Percentiles rank a stretch among this genome's conserved stretches.
phyloP scores from a whole-genome alignment of 1,284 basidiomycete genomes.

The Austroboletus rostrupii region DNA sequence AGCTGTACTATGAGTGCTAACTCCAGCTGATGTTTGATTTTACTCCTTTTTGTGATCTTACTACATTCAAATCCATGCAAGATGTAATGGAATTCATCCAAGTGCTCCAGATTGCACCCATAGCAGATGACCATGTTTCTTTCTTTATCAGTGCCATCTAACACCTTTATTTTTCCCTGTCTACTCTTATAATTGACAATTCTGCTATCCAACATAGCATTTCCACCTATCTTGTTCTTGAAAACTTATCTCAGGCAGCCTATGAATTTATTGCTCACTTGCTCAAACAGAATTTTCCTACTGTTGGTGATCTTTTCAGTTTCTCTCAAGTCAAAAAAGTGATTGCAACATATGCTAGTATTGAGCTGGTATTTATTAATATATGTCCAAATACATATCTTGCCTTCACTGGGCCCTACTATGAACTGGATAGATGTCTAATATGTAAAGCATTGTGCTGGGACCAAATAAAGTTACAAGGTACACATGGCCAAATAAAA shows the following conservation, averaged over 20 bases:
- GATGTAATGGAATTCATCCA: too few species aligned
- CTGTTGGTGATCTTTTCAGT: background rate
- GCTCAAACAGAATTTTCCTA: background rate
- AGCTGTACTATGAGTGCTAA: too few species aligned
- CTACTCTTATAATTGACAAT: constrained; percentile 1
- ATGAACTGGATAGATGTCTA: background rate
- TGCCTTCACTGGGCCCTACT: constrained; percentile 1
- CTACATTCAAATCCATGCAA: too few species aligned
- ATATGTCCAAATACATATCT: constrained; percentile 11
- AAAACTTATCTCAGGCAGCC: constrained; percentile 2
- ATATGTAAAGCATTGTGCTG: background rate
- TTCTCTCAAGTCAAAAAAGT: constrained; percentile 7
- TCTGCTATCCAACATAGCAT: background rate
- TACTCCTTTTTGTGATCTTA: too few species aligned
- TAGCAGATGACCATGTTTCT: too few species aligned
- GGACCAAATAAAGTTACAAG: background rate
- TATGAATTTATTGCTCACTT: constrained; percentile 2
- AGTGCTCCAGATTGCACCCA: too few species aligned
- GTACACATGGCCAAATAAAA: background rate
- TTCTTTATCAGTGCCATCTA: too few species aligned
- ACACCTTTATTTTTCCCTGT: background rate
- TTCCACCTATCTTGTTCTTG: constrained; percentile 2
- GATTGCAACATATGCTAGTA: background rate
- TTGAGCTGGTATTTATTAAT: background rate
- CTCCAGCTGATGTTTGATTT: too few species aligned